These are phyloP conservation scores for Atkinsonella hypoxylon DNA, from an alignment of 2,329 filamentous ascomycete species.

Conservation along the genomic window DNA sequence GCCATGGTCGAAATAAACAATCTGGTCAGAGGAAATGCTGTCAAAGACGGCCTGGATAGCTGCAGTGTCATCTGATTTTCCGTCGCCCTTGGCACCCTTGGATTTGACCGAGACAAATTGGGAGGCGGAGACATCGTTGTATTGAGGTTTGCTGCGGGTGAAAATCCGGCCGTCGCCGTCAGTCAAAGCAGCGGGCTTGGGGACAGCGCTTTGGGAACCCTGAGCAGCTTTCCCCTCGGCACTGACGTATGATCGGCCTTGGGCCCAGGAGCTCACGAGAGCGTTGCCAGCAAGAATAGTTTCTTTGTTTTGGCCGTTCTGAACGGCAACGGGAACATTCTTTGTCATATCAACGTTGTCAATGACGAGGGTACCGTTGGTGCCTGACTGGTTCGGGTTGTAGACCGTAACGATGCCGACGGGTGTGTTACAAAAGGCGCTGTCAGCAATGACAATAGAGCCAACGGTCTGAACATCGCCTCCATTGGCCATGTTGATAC, in stretches of 20 bases:
- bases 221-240: constrained; percentile 44
- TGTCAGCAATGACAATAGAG: constrained; percentile 74
- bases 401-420: constrained; percentile 64
- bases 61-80: constrained; percentile 72
- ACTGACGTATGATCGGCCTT: constrained; percentile 62
- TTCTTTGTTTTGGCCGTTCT: constrained; percentile 40
- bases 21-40: constrained; percentile 46
- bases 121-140: constrained; percentile 52
- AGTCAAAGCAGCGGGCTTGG: constrained; percentile 57
- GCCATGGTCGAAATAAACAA: constrained; percentile 68
- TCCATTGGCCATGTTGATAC: constrained; percentile 64
- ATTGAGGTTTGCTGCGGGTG: constrained; percentile 82
- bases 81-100: constrained; percentile 78
- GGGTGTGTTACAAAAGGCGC: constrained; percentile 61
- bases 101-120: constrained; percentile 76
- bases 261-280: constrained; percentile 60
- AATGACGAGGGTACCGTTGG: constrained; percentile 71
- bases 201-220: constrained; percentile 36
- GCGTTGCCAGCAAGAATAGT: constrained; percentile 58
- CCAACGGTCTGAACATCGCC: constrained; percentile 62
- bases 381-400: constrained; percentile 44
- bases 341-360: constrained; percentile 79
- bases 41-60: constrained; percentile 73
- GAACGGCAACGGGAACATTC: constrained; percentile 55
- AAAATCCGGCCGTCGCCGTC: constrained; percentile 56